Evolutionary conservation across 2,329 filamentous ascomycete genomes (phyloP).

Genomic region (Clonostachys solani): DNA sequence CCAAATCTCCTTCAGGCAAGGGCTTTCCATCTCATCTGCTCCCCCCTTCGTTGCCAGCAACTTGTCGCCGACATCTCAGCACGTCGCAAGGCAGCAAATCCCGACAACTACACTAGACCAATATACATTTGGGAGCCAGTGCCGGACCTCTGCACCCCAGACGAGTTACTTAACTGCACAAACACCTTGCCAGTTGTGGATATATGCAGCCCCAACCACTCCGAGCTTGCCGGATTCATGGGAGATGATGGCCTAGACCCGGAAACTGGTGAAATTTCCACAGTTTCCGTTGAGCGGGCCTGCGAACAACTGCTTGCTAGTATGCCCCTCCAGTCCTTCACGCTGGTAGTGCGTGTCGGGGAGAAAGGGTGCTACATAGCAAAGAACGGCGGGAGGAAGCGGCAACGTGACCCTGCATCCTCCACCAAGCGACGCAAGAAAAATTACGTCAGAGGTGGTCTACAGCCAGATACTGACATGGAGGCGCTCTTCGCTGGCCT

Average conservation of each 20-base stretch:
- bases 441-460: slow-evolving; percentile 41
- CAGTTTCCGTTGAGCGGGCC: slow-evolving; percentile 47
- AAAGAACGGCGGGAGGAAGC: slow-evolving; percentile 49
- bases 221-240: slow-evolving; percentile 86
- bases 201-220: slow-evolving; percentile 75
- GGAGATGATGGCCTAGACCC: slow-evolving; percentile 52
- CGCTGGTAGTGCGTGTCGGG: slow-evolving; percentile 67
- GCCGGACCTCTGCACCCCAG: slow-evolving; percentile 77
- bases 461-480: slow-evolving; percentile 60
- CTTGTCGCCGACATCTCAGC: slow-evolving; percentile 68
- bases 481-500: slow-evolving; percentile 56
- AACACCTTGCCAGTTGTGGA: slow-evolving; percentile 59
- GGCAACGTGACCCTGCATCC: slow-evolving; percentile 12
- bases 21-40: slow-evolving; percentile 86
- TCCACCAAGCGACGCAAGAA: slow-evolving; percentile 30
- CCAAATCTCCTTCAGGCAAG: slow-evolving; percentile 63
- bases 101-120: slow-evolving; percentile 46
- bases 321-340: slow-evolving; percentile 61
- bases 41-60: slow-evolving; percentile 69
- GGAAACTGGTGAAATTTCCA: slow-evolving; percentile 48
- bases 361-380: slow-evolving; percentile 68
- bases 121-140: slow-evolving; percentile 94
- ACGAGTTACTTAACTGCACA: slow-evolving; percentile 60
- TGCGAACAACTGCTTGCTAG: slow-evolving; percentile 60
- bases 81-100: slow-evolving; percentile 35